phyloP scores from a whole-genome alignment of 192 early-diverging fungal genomes.

The Umbelopsis sp. region DNA sequence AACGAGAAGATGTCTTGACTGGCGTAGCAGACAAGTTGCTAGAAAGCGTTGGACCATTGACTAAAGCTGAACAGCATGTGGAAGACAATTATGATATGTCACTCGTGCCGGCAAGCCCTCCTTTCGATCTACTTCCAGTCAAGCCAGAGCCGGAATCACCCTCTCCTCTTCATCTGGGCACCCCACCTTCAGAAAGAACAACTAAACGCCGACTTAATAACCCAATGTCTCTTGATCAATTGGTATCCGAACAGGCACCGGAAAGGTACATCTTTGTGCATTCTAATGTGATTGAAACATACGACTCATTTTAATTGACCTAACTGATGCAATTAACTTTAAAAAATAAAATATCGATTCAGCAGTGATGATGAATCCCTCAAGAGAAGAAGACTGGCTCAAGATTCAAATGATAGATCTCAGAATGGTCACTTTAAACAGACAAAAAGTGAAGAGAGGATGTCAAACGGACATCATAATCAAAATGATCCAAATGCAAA shows the following conservation, averaged over 20 bases:
- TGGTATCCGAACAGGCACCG: constrained; percentile 39
- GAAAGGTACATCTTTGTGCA: not conserved
- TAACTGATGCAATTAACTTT: too few relatives aligned
- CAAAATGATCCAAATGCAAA: constrained; percentile 8
- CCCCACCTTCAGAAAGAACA: not conserved
- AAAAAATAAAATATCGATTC: too few relatives aligned
- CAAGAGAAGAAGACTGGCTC: constrained; percentile 22
- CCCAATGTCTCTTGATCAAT: constrained; percentile 17
- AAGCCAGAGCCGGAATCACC: constrained; percentile 29
- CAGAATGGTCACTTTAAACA: not conserved
- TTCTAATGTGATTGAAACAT: too few relatives aligned
- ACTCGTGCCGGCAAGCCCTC: not conserved
- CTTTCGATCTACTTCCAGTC: not conserved
- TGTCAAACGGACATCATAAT: constrained; percentile 4
- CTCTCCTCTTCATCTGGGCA: not conserved
- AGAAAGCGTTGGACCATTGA: constrained; percentile 12
- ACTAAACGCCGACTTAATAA: constrained; percentile 3
- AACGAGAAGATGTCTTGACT: constrained; percentile 12
- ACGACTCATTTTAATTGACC: too few relatives aligned
- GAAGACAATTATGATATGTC: not conserved
- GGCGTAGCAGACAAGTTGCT: constrained; percentile 16
- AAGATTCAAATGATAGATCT: not conserved
- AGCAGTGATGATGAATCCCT: constrained; percentile 20
- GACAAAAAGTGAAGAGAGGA: constrained; percentile 13
- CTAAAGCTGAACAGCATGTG: not conserved